These are phyloP conservation scores for Neoascochyta sp. DNA, from an alignment of 2,329 filamentous ascomycete species.

Conservation along the genomic window DNA sequence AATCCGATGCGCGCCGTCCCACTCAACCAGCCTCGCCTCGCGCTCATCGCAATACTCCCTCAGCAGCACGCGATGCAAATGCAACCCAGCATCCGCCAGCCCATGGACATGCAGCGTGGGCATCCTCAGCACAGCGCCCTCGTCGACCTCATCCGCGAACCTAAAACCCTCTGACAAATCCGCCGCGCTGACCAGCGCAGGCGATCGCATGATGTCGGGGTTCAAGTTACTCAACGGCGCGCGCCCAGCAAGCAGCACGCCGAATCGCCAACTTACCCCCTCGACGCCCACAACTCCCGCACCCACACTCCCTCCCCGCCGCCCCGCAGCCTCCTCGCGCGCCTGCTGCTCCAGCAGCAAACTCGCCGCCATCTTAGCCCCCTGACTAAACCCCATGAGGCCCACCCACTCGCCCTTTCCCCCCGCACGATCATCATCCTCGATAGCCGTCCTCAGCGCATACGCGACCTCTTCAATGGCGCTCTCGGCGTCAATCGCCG, in stretches of 20 bases:
- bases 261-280: slow-evolving; percentile 54
- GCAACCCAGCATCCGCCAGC: slow-evolving; percentile 56
- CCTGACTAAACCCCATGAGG: slow-evolving; percentile 50
- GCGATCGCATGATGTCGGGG: slow-evolving; percentile 33
- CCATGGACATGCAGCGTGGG: slow-evolving; percentile 70
- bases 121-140: slow-evolving; percentile 49
- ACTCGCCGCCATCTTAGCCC: slow-evolving; percentile 47
- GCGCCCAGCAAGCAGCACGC: slow-evolving; percentile 59
- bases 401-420: slow-evolving; percentile 48
- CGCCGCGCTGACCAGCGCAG: slow-evolving; percentile 40
- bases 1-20: slow-evolving; percentile 69
- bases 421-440: slow-evolving; percentile 42
- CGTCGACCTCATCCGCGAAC: slow-evolving; percentile 37
- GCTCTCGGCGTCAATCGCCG: slow-evolving; percentile 50
- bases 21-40: slow-evolving; percentile 60
- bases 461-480: slow-evolving; percentile 48
- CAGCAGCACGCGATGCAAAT: slow-evolving; percentile 55
- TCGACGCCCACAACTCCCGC: slow-evolving; percentile 23
- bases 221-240: slow-evolving; percentile 57
- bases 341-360: slow-evolving; percentile 58
- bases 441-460: slow-evolving; percentile 44
- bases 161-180: slow-evolving; percentile 45
- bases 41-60: slow-evolving; percentile 58
- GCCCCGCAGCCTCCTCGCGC: slow-evolving; percentile 34
- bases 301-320: slow-evolving; percentile 16